Evolutionary conservation across 2,329 filamentous ascomycete genomes (phyloP).

Genomic region (Mycocentrospora acerina): DNA sequence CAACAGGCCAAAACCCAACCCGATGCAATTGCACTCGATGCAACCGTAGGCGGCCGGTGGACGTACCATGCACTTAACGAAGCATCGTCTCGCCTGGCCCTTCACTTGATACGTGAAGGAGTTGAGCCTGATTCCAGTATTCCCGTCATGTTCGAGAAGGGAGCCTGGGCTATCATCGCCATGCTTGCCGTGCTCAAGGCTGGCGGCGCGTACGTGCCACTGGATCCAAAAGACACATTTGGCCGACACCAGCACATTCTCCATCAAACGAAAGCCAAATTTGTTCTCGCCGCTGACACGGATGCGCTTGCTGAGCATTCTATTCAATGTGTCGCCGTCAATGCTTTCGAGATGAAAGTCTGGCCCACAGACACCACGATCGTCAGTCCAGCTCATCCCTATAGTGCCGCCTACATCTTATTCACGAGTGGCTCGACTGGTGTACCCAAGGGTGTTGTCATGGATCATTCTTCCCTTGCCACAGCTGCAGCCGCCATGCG

Average conservation of each 20-base stretch:
- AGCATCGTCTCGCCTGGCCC: slow-evolving; percentile 27
- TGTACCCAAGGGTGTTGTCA: slow-evolving; percentile 60
- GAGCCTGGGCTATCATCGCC: slow-evolving; percentile 33
- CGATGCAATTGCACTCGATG: slow-evolving; percentile 25
- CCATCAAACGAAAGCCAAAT: slow-evolving; percentile 31
- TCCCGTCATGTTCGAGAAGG: slow-evolving; percentile 42
- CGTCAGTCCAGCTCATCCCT: too few species aligned
- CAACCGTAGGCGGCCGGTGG: slow-evolving; percentile 30
- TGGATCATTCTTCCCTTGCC: slow-evolving; percentile 52
- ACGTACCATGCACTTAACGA: slow-evolving; percentile 34
- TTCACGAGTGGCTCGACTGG: slow-evolving; percentile 50
- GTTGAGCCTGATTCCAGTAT: slow-evolving; percentile 26
- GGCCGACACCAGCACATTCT: slow-evolving; percentile 16
- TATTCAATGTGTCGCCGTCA: too few species aligned
- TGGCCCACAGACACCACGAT: too few species aligned
- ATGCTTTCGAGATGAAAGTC: too few species aligned
- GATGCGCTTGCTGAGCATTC: too few species aligned
- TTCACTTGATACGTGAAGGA: slow-evolving; percentile 21
- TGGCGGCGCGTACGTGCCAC: slow-evolving; percentile 38
- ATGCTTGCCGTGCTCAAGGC: slow-evolving; percentile 42
- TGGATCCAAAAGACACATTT: slow-evolving; percentile 24
- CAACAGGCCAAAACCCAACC: slow-evolving; percentile 22
- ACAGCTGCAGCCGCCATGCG: slow-evolving; percentile 5
- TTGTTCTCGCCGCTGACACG: slow-evolving; percentile 21
- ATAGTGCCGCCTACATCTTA: slow-evolving; percentile 57